phyloP scores from a whole-genome alignment of 345 rosid genomes.

The Moricandia arvensis region DNA sequence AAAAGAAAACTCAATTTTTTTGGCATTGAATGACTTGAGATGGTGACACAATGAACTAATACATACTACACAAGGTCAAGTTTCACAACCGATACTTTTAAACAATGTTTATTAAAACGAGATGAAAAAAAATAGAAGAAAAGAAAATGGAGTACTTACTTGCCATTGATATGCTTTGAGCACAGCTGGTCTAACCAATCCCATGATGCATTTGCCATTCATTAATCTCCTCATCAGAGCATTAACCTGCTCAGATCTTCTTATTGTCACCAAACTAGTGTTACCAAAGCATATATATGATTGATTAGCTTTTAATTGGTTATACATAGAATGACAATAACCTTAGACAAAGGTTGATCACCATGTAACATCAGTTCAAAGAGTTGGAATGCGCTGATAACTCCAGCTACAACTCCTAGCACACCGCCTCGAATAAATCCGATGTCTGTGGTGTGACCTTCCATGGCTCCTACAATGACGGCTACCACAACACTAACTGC shows the following conservation, averaged over 20 bases:
- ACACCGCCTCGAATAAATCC: conserved; percentile 66
- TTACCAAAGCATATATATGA: neutral
- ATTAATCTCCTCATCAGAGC: conserved; percentile 60
- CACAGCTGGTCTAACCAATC: conserved; percentile 73
- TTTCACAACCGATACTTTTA: too few relatives aligned
- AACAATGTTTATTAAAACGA: too few relatives aligned
- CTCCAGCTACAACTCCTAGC: conserved; percentile 72
- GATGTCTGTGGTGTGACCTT: conserved; percentile 86
- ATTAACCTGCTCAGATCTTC: conserved; percentile 39
- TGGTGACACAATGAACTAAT: neutral
- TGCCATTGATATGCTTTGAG: conserved; percentile 92
- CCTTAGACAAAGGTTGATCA: conserved; percentile 75
- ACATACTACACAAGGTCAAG: too few relatives aligned
- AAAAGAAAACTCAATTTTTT: neutral
- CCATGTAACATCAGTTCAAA: conserved; percentile 44
- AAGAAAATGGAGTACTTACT: conserved; percentile 44
- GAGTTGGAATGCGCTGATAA: conserved; percentile 63
- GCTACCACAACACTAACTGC: conserved; percentile 74
- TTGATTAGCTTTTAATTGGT: neutral
- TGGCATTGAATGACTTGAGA: neutral
- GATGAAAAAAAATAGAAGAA: too few relatives aligned
- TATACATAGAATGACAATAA: conserved; percentile 3
- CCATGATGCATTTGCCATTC: conserved; percentile 72
- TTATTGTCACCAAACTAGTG: neutral
- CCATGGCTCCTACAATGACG: conserved; percentile 60